Conservation (phyloP, 768 basidiomycete genomes). For the Mycena metata region DNA sequence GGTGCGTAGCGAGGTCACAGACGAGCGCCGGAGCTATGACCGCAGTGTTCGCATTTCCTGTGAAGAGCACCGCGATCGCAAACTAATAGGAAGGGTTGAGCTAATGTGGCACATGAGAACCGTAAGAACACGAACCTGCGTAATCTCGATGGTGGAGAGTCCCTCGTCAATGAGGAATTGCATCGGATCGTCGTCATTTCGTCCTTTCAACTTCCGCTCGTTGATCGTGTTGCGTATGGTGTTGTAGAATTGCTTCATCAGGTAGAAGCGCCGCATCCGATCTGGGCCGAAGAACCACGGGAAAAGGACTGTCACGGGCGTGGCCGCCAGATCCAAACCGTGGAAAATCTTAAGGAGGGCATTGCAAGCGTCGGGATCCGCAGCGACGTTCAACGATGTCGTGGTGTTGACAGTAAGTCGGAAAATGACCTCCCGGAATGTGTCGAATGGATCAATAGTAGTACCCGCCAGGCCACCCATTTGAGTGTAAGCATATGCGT, state of each 20-base stretch:
- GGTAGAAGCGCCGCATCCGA: constrained; percentile 22
- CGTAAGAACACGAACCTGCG: not conserved
- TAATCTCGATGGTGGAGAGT: constrained; percentile 13
- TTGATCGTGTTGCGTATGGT: not conserved
- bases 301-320: constrained; percentile 18
- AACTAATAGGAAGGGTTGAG: constrained; percentile 1
- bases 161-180: constrained; percentile 19
- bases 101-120: not conserved
- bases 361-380: not conserved
- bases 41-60: constrained; percentile 22
- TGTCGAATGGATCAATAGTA: constrained; percentile 15
- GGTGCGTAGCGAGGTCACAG: constrained; percentile 39
- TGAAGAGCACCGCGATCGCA: constrained; percentile 14
- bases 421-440: constrained; percentile 1
- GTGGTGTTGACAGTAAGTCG: constrained; percentile 8
- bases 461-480: not conserved
- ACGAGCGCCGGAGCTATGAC: constrained; percentile 30
- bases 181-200: constrained; percentile 17
- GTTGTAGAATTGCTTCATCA: constrained; percentile 21
- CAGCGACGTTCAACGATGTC: constrained; percentile 11
- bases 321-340: constrained; percentile 5
- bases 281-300: constrained; percentile 21
- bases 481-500: not conserved
- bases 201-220: constrained; percentile 8
- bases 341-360: constrained; percentile 11